These are phyloP conservation scores for Scutellaria minor DNA, from an alignment of 257 asterid genomes.

Conservation along the genomic window DNA sequence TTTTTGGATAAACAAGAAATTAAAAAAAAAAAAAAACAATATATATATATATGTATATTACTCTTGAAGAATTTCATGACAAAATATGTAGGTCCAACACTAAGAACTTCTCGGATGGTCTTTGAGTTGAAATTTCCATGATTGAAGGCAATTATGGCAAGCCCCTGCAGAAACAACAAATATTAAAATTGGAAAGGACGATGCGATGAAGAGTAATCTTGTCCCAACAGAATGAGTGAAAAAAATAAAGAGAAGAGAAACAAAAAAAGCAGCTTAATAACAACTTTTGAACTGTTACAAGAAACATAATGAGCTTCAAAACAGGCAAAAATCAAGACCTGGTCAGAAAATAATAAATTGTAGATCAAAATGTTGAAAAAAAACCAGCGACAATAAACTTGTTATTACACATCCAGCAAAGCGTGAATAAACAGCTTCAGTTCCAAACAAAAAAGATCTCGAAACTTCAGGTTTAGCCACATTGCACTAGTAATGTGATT, in stretches of 20 bases:
- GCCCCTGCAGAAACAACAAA: slow-evolving; percentile 61
- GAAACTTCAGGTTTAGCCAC: neutral
- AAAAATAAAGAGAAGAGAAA: neutral
- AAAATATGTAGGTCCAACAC: slow-evolving; percentile 94
- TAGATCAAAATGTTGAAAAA: neutral
- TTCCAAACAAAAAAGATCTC: neutral
- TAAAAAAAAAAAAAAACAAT: neutral
- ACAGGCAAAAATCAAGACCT: neutral
- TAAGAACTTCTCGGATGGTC: slow-evolving; percentile 79
- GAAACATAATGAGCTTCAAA: slow-evolving; percentile 11
- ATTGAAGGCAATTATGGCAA: slow-evolving; percentile 79
- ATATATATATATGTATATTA: slow-evolving; percentile 34
- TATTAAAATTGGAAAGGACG: slow-evolving; percentile 23
- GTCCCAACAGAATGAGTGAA: slow-evolving; percentile 21
- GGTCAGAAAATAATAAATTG: neutral
- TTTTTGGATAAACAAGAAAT: slow-evolving; percentile 25
- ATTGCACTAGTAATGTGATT: neutral
- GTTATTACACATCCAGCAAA: neutral
- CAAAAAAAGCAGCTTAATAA: neutral
- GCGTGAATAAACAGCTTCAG: slow-evolving; percentile 4
- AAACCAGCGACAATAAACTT: neutral
- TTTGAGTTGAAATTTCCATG: slow-evolving; percentile 51
- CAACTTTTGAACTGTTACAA: neutral
- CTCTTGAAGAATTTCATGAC: slow-evolving; percentile 91
- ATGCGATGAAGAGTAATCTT: slow-evolving; percentile 21